Evolutionary conservation across 345 rosid genomes (phyloP).

Genomic region (Acer negundo): DNA sequence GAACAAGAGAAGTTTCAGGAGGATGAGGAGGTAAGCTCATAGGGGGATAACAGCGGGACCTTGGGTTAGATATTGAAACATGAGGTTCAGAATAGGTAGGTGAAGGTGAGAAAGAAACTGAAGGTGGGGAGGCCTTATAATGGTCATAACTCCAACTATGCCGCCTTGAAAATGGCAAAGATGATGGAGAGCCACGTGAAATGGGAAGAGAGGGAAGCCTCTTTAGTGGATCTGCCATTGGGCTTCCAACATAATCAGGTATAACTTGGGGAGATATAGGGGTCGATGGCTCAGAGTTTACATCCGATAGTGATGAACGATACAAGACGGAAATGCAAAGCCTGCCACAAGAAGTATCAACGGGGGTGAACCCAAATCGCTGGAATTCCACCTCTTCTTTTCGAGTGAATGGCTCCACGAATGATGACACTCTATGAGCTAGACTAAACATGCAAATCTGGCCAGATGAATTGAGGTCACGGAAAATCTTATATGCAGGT

Average conservation of each 20-base stretch:
- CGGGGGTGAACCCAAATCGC: conserved; percentile 77
- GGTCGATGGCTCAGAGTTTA: conserved; percentile 67
- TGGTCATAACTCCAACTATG: conserved; percentile 92
- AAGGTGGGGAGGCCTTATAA: conserved; percentile 65
- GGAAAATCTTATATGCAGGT: conserved; percentile 86
- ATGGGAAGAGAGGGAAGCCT: conserved; percentile 77
- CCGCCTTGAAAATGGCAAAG: conserved; percentile 72
- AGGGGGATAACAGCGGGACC: conserved; percentile 41
- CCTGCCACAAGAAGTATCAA: conserved; percentile 80
- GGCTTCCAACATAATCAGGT: conserved; percentile 94
- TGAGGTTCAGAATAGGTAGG: conserved; percentile 75
- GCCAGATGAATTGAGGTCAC: conserved; percentile 75
- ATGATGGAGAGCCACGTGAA: conserved; percentile 74
- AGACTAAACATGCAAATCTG: conserved; percentile 58
- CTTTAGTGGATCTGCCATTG: conserved; percentile 84
- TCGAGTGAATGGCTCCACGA: conserved; percentile 75
- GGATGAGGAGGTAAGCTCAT: conserved; percentile 60
- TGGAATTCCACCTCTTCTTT: conserved; percentile 89
- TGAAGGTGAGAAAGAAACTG: conserved; percentile 75
- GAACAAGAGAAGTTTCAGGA: conserved; percentile 47
- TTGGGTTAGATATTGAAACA: conserved; percentile 53
- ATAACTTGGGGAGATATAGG: conserved; percentile 85
- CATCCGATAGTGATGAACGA: conserved; percentile 59
- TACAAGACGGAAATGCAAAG: conserved; percentile 83
- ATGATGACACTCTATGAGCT: conserved; percentile 77